phyloP scores from a whole-genome alignment of 805 yeast genomes.

The Candida nitratophila region DNA sequence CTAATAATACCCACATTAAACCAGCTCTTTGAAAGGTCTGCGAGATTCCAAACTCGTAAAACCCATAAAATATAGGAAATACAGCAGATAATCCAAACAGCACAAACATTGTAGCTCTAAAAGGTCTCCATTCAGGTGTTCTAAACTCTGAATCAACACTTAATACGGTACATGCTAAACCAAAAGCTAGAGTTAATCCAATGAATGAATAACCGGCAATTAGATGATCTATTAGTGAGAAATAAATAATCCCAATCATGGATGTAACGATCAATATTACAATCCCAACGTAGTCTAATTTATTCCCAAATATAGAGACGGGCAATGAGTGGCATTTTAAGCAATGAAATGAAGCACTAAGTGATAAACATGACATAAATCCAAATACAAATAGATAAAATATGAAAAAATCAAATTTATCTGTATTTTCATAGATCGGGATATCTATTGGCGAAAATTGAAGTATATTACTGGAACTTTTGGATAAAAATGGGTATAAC shows the following conservation, averaged over 20 bases:
- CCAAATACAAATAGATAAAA: constrained; percentile 20
- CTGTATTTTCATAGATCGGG: constrained; percentile 8
- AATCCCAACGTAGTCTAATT: constrained; percentile 50
- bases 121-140: constrained; percentile 65
- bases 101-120: constrained; percentile 73
- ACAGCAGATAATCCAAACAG: constrained; percentile 73
- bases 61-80: constrained; percentile 58
- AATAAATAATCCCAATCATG: constrained; percentile 30
- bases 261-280: constrained; percentile 43
- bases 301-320: constrained; percentile 39
- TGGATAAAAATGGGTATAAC: not conserved
- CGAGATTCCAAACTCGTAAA: constrained; percentile 37
- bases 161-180: constrained; percentile 51
- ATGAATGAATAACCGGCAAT: constrained; percentile 30
- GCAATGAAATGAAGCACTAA: constrained; percentile 46
- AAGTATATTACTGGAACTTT: too few relatives aligned
- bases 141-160: constrained; percentile 64
- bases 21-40: constrained; percentile 47
- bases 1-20: constrained; percentile 55
- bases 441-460: constrained; percentile 19
- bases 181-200: constrained; percentile 44
- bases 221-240: constrained; percentile 39
- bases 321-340: constrained; percentile 41
- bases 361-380: constrained; percentile 35
- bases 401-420: not conserved